Percentiles rank a stretch among this genome's conserved stretches.
These are phyloP conservation scores for Auricularia heimuer DNA, from an alignment of 768 basidiomycete species.

Conservation along the genomic window DNA sequence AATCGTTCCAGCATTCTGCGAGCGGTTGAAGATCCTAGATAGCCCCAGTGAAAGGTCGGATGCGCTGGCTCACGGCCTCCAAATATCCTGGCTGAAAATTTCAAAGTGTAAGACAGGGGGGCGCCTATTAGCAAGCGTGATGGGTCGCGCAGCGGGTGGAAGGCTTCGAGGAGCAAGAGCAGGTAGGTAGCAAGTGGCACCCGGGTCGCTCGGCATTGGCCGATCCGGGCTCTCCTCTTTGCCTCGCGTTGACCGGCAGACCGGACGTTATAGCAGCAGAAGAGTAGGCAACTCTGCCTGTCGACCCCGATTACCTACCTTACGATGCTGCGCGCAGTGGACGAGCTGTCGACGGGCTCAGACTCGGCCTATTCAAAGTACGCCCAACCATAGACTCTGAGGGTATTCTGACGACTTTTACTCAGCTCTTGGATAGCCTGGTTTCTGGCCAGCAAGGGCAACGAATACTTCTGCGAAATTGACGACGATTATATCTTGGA, in stretches of 20 bases:
- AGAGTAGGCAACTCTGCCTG: neutral
- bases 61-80: too few relatives aligned
- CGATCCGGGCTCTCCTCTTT: neutral
- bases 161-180: too few relatives aligned
- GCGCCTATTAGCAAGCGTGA: too few relatives aligned
- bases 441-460: conserved; percentile 95
- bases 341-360: conserved; percentile 82
- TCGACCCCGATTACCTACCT: neutral
- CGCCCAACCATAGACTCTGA: conserved; percentile 16
- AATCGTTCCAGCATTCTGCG: too few relatives aligned
- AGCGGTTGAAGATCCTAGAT: too few relatives aligned
- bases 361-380: conserved; percentile 96
- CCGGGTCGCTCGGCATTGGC: too few relatives aligned
- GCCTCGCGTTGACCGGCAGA: neutral
- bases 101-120: too few relatives aligned
- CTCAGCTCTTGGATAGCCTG: conserved; percentile 75
- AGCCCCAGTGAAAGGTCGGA: too few relatives aligned
- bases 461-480: conserved; percentile 99
- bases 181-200: too few relatives aligned
- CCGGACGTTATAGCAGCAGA: neutral
- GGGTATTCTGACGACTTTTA: conserved; percentile 16
- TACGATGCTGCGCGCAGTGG: conserved; percentile 41
- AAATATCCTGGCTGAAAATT: too few relatives aligned
- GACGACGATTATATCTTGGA: conserved; percentile 99
- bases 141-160: too few relatives aligned